phyloP scores from a whole-genome alignment of 2,329 filamentous ascomycete genomes.

The Epichloe gansuensis region DNA sequence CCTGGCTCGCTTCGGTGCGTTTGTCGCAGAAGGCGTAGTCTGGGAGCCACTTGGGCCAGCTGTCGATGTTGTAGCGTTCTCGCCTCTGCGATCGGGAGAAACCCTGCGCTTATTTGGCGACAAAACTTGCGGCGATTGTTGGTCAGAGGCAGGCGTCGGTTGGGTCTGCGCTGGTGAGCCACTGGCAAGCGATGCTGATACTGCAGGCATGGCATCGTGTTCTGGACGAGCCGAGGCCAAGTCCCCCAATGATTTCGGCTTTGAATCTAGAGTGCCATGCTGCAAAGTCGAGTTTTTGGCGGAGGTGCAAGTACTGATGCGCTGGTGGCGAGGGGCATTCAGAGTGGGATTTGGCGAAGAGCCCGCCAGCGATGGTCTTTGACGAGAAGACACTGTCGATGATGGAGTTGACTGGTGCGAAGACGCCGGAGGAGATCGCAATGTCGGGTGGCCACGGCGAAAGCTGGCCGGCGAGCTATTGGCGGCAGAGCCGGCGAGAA shows the following conservation, averaged over 20 bases:
- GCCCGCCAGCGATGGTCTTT: constrained; percentile 9
- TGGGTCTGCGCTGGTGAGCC: neutral
- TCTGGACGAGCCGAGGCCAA: neutral
- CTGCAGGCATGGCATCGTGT: neutral
- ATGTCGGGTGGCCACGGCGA: constrained; percentile 18
- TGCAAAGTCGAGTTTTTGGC: neutral
- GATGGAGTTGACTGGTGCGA: constrained; percentile 15
- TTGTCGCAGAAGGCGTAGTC: constrained; percentile 1
- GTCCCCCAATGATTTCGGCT: neutral
- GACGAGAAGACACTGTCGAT: neutral
- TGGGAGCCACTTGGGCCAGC: neutral
- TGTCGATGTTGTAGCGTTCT: neutral
- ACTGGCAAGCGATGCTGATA: neutral
- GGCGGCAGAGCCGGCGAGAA: constrained; percentile 32
- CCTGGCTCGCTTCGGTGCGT: constrained; percentile 37
- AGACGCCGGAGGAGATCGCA: constrained; percentile 13
- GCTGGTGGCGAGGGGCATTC: constrained; percentile 14
- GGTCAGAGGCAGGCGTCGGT: neutral
- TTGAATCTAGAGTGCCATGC: neutral
- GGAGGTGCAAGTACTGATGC: constrained; percentile 5
- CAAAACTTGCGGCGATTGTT: constrained; percentile 3
- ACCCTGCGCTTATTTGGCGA: constrained; percentile 23
- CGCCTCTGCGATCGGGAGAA: constrained; percentile 10
- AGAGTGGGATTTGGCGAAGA: constrained; percentile 4
- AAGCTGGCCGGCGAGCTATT: constrained; percentile 39